Conservation (phyloP, 1,139 yeast genomes). For the Lodderomyces orthopsilosis region DNA sequence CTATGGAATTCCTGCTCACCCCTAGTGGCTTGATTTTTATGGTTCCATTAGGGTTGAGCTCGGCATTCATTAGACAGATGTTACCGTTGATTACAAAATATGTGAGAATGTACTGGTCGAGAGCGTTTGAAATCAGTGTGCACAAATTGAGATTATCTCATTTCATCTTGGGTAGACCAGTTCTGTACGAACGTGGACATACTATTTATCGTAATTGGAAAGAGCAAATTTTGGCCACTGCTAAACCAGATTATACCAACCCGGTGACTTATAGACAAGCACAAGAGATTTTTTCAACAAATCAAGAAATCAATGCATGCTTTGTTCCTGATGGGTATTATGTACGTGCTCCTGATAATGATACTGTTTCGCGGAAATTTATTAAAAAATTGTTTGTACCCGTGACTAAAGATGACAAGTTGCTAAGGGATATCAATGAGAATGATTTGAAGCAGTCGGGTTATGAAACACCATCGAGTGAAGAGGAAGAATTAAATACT, state of each 20-base stretch:
- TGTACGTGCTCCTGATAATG: conserved; percentile 84
- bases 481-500: conserved; percentile 37
- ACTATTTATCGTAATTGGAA: conserved; percentile 54
- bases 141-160: conserved; percentile 69
- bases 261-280: conserved; percentile 59
- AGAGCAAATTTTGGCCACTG: conserved; percentile 36
- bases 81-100: conserved; percentile 28
- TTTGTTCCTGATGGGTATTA: conserved; percentile 78
- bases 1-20: conserved; percentile 19
- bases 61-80: conserved; percentile 4
- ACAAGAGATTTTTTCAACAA: conserved; percentile 35
- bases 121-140: conserved; percentile 57
- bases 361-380: conserved; percentile 64
- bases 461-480: conserved; percentile 21
- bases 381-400: conserved; percentile 70
- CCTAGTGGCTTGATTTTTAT: conserved; percentile 11
- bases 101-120: conserved; percentile 57
- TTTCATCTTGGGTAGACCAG: conserved; percentile 67
- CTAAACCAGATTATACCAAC: conserved; percentile 54
- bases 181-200: conserved; percentile 74
- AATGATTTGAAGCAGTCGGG: conserved; percentile 13
- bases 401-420: conserved; percentile 76
- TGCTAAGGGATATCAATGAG: conserved; percentile 19
- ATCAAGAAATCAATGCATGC: conserved; percentile 41
- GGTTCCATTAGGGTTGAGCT: conserved; percentile 7